Evolutionary conservation across 1,284 basidiomycete genomes (phyloP).

Genomic region (Cryptococcus jaspeensis): DNA sequence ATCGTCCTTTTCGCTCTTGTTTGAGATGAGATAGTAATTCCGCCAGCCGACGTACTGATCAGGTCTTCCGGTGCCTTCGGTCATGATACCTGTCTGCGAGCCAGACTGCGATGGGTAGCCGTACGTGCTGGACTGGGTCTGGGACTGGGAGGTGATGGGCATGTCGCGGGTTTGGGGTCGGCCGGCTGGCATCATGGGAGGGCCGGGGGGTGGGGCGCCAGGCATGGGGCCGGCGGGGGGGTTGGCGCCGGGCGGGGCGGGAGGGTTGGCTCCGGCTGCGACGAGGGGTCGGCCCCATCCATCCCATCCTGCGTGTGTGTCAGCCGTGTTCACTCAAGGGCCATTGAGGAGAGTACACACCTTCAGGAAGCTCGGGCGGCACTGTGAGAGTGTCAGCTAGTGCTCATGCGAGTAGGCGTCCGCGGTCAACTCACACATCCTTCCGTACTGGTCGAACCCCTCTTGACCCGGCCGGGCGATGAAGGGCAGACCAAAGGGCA

Average conservation of each 20-base stretch:
- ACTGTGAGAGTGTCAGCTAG: slow-evolving; percentile 16
- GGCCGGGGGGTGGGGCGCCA: background rate
- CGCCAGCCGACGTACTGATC: slow-evolving; percentile 41
- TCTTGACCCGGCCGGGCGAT: slow-evolving; percentile 44
- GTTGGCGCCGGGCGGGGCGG: background rate
- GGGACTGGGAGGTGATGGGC: slow-evolving; percentile 10
- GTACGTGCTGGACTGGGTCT: background rate
- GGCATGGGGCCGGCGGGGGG: background rate
- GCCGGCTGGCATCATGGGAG: background rate
- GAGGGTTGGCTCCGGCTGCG: slow-evolving; percentile 16
- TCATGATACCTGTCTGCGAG: slow-evolving; percentile 10
- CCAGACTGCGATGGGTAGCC: background rate
- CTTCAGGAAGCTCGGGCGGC: slow-evolving; percentile 37
- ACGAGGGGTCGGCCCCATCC: slow-evolving; percentile 44
- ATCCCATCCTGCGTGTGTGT: slow-evolving; percentile 32
- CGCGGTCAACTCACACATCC: slow-evolving; percentile 30
- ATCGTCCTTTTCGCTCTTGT: slow-evolving; percentile 8
- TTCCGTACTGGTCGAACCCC: slow-evolving; percentile 42
- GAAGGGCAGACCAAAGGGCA: slow-evolving; percentile 41
- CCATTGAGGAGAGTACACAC: slow-evolving; percentile 11
- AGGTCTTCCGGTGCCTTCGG: slow-evolving; percentile 24
- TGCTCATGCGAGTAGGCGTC: background rate
- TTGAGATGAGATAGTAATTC: slow-evolving; percentile 22
- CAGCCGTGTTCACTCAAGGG: background rate
- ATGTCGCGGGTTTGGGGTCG: slow-evolving; percentile 16